Conservation (phyloP, 345 rosid species). For the Psidium friedrichsthalianum region DNA sequence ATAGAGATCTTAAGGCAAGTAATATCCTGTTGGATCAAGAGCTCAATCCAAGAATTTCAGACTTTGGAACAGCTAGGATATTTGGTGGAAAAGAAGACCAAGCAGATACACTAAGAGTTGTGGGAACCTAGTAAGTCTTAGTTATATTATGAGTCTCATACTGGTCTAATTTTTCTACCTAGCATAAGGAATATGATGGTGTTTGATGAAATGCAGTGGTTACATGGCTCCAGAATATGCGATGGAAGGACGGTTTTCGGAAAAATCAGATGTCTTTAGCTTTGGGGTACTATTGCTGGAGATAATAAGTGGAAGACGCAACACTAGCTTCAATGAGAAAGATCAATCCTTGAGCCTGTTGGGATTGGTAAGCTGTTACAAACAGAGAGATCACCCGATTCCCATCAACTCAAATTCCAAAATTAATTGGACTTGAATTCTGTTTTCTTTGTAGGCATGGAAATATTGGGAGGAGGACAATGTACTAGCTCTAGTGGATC, state of each 20-base stretch:
- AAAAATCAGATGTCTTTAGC: slow-evolving; percentile 32
- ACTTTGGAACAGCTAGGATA: slow-evolving; percentile 37
- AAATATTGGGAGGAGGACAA: slow-evolving; percentile 8
- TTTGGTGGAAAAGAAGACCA: slow-evolving; percentile 23
- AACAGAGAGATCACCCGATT: background rate
- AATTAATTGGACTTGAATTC: background rate
- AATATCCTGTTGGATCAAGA: slow-evolving; percentile 42
- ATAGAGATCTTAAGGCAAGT: slow-evolving; percentile 37
- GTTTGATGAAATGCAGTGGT: slow-evolving; percentile 9
- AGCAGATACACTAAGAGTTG: slow-evolving; percentile 30
- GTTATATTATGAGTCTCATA: background rate
- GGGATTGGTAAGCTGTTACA: slow-evolving; percentile 15
- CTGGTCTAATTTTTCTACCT: background rate
- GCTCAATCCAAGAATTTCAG: slow-evolving; percentile 33
- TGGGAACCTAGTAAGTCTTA: slow-evolving; percentile 34
- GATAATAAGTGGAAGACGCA: slow-evolving; percentile 29
- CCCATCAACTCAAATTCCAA: background rate
- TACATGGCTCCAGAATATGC: slow-evolving; percentile 46
- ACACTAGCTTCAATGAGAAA: slow-evolving; percentile 16
- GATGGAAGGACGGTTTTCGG: slow-evolving; percentile 26
- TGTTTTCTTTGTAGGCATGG: slow-evolving; percentile 4
- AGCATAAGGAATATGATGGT: background rate
- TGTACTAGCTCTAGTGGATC: background rate
- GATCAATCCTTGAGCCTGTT: slow-evolving; percentile 12
- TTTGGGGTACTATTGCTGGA: slow-evolving; percentile 33